Evolutionary conservation across 208 protist species (phyloP).

Genomic region (Acanthamoeba divionensis): DNA sequence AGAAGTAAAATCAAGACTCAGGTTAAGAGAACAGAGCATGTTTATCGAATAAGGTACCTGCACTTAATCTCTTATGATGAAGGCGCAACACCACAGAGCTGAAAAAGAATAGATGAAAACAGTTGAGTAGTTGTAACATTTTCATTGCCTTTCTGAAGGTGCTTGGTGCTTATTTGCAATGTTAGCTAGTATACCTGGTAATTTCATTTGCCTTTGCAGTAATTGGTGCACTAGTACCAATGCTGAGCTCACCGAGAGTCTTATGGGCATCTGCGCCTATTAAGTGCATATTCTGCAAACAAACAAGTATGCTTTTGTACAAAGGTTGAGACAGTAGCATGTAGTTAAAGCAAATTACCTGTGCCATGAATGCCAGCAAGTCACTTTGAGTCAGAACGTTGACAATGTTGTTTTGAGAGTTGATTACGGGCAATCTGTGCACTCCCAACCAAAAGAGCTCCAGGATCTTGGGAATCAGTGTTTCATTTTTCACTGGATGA

Average conservation of each 20-base stretch:
- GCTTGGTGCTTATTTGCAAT: no score
- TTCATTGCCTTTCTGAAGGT: no score
- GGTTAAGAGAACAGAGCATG: no score
- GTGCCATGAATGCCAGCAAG: slow-evolving; percentile 19
- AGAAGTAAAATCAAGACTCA: no score
- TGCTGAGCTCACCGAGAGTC: not conserved
- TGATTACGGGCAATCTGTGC: slow-evolving; percentile 6
- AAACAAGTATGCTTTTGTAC: not conserved
- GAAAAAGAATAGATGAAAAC: no score
- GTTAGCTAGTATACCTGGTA: not conserved
- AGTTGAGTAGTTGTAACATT: no score
- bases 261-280: not conserved
- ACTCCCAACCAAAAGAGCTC: slow-evolving; percentile 41
- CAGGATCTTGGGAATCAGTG: slow-evolving; percentile 14
- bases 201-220: not conserved
- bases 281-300: slow-evolving; percentile 44
- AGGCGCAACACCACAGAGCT: slow-evolving; percentile 2
- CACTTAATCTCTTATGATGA: slow-evolving; percentile 7
- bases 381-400: slow-evolving; percentile 39
- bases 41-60: not conserved
- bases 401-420: slow-evolving; percentile 45
- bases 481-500: slow-evolving; percentile 33
- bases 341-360: not conserved
- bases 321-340: no score
- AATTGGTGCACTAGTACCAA: not conserved